These are phyloP conservation scores for Coniochaeta hoffmannii DNA, from an alignment of 2,329 filamentous ascomycete species.

Conservation along the genomic window DNA sequence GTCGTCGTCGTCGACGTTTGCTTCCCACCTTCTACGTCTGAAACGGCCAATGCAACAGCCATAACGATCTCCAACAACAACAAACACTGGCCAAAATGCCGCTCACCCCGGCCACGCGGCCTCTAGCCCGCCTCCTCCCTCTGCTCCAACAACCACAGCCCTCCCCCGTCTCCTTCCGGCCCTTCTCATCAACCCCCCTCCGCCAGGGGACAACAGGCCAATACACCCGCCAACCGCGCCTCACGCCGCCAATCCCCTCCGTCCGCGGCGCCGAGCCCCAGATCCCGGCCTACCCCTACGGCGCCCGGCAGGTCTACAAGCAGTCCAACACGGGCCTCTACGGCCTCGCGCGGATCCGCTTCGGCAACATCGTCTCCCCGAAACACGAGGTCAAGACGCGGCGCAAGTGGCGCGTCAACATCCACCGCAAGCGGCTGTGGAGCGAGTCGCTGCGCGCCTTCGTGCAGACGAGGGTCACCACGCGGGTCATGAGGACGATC, in stretches of 20 bases:
- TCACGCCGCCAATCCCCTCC: conserved; percentile 31
- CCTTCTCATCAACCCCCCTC: conserved; percentile 2
- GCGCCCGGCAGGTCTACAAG: conserved; percentile 64
- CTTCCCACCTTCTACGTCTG: background rate
- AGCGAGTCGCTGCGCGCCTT: conserved; percentile 52
- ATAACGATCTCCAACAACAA: background rate
- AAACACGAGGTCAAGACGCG: conserved; percentile 63
- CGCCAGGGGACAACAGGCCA: conserved; percentile 29
- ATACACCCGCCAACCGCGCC: conserved; percentile 15
- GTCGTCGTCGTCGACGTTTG: background rate
- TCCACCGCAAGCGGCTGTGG: conserved; percentile 61
- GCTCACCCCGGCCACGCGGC: background rate
- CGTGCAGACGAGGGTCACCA: conserved; percentile 62
- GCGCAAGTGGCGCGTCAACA: conserved; percentile 69
- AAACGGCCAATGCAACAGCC: background rate
- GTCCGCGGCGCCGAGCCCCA: conserved; percentile 30
- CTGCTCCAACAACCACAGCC: background rate
- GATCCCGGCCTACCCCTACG: conserved; percentile 65
- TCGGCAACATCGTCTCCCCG: conserved; percentile 69
- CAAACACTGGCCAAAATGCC: background rate
- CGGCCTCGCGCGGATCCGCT: conserved; percentile 62
- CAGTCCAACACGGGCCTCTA: conserved; percentile 72
- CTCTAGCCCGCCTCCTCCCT: background rate
- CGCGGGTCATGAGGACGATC: conserved; percentile 65
- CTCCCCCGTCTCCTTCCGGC: background rate